phyloP scores from a whole-genome alignment of 2,329 filamentous ascomycete species.

The Fusarium xyrophilum region DNA sequence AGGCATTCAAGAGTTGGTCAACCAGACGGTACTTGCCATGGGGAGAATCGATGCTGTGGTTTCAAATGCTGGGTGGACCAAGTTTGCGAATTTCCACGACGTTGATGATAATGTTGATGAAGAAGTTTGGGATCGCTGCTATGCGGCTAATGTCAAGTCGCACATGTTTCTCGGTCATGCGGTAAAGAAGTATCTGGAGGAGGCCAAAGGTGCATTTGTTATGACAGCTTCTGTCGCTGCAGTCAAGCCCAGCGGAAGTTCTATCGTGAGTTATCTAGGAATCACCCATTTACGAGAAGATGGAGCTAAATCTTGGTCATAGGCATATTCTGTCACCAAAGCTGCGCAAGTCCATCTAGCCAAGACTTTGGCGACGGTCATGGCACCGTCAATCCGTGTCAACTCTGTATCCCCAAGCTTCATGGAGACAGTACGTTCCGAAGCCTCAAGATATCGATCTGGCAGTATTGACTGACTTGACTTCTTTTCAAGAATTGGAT shows the following conservation, averaged over 20 bases:
- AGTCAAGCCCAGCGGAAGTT: constrained; percentile 11
- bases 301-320: fast-evolving
- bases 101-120: constrained; percentile 12
- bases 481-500: constrained; percentile 1
- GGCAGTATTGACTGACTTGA: background rate
- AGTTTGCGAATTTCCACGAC: constrained; percentile 3
- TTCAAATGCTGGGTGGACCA: constrained; percentile 8
- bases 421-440: background rate
- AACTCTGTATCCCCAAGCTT: constrained; percentile 13
- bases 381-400: constrained; percentile 7
- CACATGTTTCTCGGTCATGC: constrained; percentile 9
- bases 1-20: background rate
- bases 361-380: constrained; percentile 8
- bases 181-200: background rate
- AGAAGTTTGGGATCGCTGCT: constrained; percentile 9
- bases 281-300: background rate
- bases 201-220: background rate
- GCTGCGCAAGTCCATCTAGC: constrained; percentile 5
- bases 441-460: no score
- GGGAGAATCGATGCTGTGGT: constrained; percentile 4
- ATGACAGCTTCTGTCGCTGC: constrained; percentile 9
- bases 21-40: background rate
- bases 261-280: background rate
- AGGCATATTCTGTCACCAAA: constrained; percentile 11
- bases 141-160: constrained; percentile 13